Conservation (phyloP, 2,329 filamentous ascomycete genomes). For the Hypomyces perniciosus region DNA sequence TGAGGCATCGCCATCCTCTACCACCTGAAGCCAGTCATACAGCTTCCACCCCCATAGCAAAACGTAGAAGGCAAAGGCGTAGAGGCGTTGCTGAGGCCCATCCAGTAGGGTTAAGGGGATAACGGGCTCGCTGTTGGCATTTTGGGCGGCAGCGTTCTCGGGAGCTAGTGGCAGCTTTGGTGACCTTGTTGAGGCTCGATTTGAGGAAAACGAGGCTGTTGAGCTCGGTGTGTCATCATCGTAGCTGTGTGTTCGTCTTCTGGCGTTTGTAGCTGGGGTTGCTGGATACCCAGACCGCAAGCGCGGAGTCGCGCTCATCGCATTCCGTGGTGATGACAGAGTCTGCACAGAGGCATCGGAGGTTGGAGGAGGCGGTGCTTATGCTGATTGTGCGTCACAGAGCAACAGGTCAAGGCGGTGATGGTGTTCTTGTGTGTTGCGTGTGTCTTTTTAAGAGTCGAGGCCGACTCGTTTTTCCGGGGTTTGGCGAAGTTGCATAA, state of each 20-base stretch:
- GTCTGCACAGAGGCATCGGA: conserved; percentile 18
- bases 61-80: conserved; percentile 73
- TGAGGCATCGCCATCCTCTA: conserved; percentile 80
- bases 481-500: conserved; percentile 11
- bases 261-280: conserved; percentile 55
- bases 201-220: conserved; percentile 25
- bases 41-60: conserved; percentile 74
- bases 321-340: conserved; percentile 43
- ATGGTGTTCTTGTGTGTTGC: conserved; percentile 8
- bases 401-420: conserved; percentile 3
- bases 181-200: conserved; percentile 15
- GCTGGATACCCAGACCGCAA: conserved; percentile 76
- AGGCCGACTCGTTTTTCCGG: background rate
- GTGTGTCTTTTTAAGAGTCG: background rate
- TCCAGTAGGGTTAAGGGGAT: conserved; percentile 80
- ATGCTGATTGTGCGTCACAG: background rate
- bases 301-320: conserved; percentile 79
- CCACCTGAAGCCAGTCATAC: conserved; percentile 75
- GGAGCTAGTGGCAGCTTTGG: conserved; percentile 42
- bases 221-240: conserved; percentile 29
- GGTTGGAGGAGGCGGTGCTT: background rate
- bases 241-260: conserved; percentile 20
- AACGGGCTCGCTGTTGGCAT: conserved; percentile 48
- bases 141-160: conserved; percentile 28
- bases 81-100: conserved; percentile 84